Percentiles rank a stretch among this genome's conserved stretches.
Evolutionary conservation across 768 basidiomycete genomes (phyloP).

Genomic region (Termitomyces heimii): DNA sequence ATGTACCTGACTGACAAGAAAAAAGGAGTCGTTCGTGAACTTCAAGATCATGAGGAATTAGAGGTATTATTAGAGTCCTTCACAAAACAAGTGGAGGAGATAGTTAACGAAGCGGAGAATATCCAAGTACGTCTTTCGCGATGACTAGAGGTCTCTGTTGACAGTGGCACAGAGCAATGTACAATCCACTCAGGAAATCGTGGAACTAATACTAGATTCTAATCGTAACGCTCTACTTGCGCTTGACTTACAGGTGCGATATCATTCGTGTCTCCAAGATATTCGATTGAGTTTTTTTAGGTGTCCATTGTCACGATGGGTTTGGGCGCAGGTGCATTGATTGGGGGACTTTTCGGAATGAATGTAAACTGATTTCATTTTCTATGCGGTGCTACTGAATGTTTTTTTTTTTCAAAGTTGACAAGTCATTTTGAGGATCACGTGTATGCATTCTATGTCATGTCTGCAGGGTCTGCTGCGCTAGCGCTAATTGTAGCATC

Average conservation of each 20-base stretch:
- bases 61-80: conserved; percentile 94
- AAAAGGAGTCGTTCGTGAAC: conserved; percentile 48
- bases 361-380: conserved; percentile 54
- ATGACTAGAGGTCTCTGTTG: background rate
- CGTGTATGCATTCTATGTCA: conserved; percentile 67
- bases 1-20: conserved; percentile 94
- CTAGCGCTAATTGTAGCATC: conserved; percentile 59
- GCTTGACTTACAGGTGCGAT: conserved; percentile 76
- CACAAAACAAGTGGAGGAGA: conserved; percentile 94
- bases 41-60: conserved; percentile 86
- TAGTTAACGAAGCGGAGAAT: conserved; percentile 88
- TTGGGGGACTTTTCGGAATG: conserved; percentile 95
- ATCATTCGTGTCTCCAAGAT: background rate
- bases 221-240: conserved; percentile 91
- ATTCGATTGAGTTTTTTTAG: conserved; percentile 26
- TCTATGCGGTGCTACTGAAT: conserved; percentile 7
- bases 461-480: conserved; percentile 53
- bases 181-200: conserved; percentile 96
- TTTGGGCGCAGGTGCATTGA: conserved; percentile 81
- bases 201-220: conserved; percentile 92
- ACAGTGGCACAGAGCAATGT: conserved; percentile 67
- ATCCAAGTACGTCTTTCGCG: conserved; percentile 53
- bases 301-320: conserved; percentile 95
- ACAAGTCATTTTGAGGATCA: conserved; percentile 67
- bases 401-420: conserved; percentile 38